Evolutionary conservation across 2,329 filamentous ascomycete genomes (phyloP).

Genomic region (Curvularia lunata): DNA sequence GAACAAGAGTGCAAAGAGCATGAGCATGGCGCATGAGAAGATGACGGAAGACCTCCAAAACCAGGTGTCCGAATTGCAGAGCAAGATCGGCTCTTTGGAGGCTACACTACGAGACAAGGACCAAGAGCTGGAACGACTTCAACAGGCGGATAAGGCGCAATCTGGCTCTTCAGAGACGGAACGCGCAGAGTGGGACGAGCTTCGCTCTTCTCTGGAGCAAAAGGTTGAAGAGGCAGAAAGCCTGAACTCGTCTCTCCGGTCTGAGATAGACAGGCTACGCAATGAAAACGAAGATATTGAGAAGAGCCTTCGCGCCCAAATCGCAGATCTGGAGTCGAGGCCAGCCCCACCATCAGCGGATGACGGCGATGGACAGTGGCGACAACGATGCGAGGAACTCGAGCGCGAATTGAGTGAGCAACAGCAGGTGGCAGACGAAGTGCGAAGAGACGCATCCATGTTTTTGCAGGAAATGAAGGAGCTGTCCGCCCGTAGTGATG

Average conservation of each 20-base stretch:
- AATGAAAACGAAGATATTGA: conserved; percentile 70
- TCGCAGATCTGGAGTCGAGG: conserved; percentile 58
- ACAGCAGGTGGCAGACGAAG: conserved; percentile 83
- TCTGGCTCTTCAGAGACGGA: conserved; percentile 63
- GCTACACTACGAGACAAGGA: conserved; percentile 72
- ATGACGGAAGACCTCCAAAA: conserved; percentile 77
- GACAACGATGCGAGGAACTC: conserved; percentile 49
- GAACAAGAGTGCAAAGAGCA: conserved; percentile 50
- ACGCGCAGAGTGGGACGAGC: conserved; percentile 72
- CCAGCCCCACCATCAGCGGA: conserved; percentile 30
- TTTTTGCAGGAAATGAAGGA: conserved; percentile 89
- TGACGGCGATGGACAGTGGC: conserved; percentile 41
- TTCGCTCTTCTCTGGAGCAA: conserved; percentile 71
- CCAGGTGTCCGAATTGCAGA: conserved; percentile 76
- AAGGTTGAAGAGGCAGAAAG: conserved; percentile 76
- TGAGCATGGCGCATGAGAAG: conserved; percentile 45
- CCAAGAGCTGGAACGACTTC: conserved; percentile 66
- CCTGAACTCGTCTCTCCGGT: conserved; percentile 78
- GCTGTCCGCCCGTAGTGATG: conserved; percentile 79
- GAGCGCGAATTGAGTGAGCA: conserved; percentile 75
- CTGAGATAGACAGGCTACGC: conserved; percentile 77
- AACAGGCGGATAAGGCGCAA: conserved; percentile 64
- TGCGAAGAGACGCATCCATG: conserved; percentile 79
- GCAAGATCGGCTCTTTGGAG: conserved; percentile 76
- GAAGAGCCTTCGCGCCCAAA: conserved; percentile 66